Conservation (phyloP, 2,329 filamentous ascomycete genomes). For the Calonectria leucothoes region DNA sequence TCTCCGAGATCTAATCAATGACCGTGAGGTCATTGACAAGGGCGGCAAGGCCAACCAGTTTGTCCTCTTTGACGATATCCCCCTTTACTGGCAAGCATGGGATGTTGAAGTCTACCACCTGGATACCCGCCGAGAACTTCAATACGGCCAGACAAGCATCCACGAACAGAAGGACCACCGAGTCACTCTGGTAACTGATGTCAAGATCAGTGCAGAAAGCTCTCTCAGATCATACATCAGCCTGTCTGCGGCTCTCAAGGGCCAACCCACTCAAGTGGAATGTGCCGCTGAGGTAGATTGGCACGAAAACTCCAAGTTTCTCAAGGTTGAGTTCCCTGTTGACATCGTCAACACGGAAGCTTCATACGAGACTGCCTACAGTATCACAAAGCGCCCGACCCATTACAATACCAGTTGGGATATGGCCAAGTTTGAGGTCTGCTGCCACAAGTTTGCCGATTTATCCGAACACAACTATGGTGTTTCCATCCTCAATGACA, state of each 20-base stretch:
- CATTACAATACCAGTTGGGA: conserved; percentile 99
- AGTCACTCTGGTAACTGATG: conserved; percentile 85
- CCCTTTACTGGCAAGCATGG: conserved; percentile 97
- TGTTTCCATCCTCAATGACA: conserved; percentile 93
- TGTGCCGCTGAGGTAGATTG: conserved; percentile 92
- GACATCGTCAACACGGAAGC: conserved; percentile 92
- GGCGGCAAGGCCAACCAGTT: conserved; percentile 87
- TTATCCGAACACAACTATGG: conserved; percentile 89
- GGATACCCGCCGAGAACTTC: conserved; percentile 83
- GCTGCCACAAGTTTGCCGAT: conserved; percentile 94
- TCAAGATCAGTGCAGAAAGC: conserved; percentile 87
- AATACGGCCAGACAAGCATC: conserved; percentile 75
- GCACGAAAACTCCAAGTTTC: conserved; percentile 96
- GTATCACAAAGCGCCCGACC: conserved; percentile 87
- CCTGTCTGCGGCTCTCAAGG: conserved; percentile 75
- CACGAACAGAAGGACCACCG: conserved; percentile 78
- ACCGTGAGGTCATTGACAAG: conserved; percentile 81
- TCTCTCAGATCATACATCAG: conserved; percentile 89
- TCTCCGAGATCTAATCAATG: conserved; percentile 78
- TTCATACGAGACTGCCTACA: conserved; percentile 94
- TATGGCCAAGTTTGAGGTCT: conserved; percentile 98
- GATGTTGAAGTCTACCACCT: conserved; percentile 98
- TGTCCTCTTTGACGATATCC: conserved; percentile 97
- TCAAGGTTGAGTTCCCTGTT: conserved; percentile 98
- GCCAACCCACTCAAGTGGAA: conserved; percentile 74